Evolutionary conservation across 805 yeast genomes (phyloP).

Genomic region (Cyberlindnera veronae): DNA sequence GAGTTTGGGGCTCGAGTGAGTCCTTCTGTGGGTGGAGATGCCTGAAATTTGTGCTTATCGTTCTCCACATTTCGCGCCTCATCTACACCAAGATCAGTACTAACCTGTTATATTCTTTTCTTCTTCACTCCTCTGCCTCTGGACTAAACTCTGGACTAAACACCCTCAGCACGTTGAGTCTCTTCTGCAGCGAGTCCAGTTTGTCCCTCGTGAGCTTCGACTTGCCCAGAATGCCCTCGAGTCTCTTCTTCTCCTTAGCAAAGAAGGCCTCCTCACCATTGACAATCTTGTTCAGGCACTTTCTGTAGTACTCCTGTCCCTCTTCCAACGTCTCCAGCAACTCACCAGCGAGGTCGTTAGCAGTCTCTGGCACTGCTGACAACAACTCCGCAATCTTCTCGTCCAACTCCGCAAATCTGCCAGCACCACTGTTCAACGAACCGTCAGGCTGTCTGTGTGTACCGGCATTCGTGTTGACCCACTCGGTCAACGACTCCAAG

Average conservation of each 20-base stretch:
- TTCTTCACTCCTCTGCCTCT: too few relatives aligned
- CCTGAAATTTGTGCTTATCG: too few relatives aligned
- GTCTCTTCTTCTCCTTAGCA: constrained; percentile 40
- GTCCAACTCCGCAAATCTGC: constrained; percentile 18
- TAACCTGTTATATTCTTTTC: too few relatives aligned
- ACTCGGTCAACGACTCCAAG: constrained; percentile 49
- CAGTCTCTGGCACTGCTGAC: constrained; percentile 21
- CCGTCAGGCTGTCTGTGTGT: constrained; percentile 37
- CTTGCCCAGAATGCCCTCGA: constrained; percentile 36
- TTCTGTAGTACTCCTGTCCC: constrained; percentile 44
- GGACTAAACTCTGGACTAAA: neutral
- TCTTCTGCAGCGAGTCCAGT: constrained; percentile 46
- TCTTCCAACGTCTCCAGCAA: constrained; percentile 27
- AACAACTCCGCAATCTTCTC: constrained; percentile 27
- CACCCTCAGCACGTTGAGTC: constrained; percentile 44
- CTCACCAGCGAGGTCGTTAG: constrained; percentile 29
- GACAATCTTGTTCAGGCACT: constrained; percentile 41
- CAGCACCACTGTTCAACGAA: constrained; percentile 28
- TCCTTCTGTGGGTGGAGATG: too few relatives aligned
- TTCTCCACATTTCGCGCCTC: too few relatives aligned
- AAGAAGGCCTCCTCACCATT: constrained; percentile 43
- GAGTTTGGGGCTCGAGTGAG: too few relatives aligned
- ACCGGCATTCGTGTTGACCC: constrained; percentile 42
- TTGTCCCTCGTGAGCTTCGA: constrained; percentile 33
- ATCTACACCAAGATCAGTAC: too few relatives aligned